Base-by-base conservation (phyloP, 768 basidiomycete genomes). In the Cantharellus anzutake region DNA sequence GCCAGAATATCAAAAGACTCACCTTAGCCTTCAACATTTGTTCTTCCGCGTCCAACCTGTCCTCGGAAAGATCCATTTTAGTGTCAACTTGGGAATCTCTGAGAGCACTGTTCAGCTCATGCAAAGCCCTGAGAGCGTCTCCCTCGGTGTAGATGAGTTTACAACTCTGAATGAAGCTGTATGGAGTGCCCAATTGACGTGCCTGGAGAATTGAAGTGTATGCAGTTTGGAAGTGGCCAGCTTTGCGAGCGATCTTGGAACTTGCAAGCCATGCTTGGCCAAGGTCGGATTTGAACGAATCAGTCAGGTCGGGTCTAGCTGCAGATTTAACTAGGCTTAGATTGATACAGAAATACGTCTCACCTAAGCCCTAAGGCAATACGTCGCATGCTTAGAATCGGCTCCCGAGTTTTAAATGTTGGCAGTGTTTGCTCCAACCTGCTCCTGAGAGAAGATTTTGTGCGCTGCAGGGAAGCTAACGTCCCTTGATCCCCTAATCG, bases 191-290 rank as follows among this genome's bases (percentile, higher is more conserved):
- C 63, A 74, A 75, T 66, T 88, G 83, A 60, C 82, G 79, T 0
- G 92, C 90, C 70, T 99, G 96, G 0, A 99, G 76, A 63, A 86
- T 80, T 3, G 96, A 92, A 66, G 88, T 96, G 68, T 98, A 99
- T 2, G 96, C 91, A 0, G 94, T 97, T 72, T 97, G 94, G 75
- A 81, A 83, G 68, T 98, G 92, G 0, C 89, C 86, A 2, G 92
- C 87, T 68, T 97, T 99, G 41, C 96, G 76, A 41, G 96, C 96
- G 60, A 92, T 91, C 68, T 93, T 97, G n/a, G 93, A 85, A 61
- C 85, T 97, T 37, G 80, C 75, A 7, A 98, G 76, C 96, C 96
- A 99, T 0, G 89, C 82, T 53, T 78, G 77, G 2, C 90, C 85
- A 42, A 93, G 82, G 64, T 85, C 82, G 39, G 16, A 59, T 53